phyloP scores from a whole-genome alignment of 371 early-diverging fungal species.

The Sporodiniella umbellata region DNA sequence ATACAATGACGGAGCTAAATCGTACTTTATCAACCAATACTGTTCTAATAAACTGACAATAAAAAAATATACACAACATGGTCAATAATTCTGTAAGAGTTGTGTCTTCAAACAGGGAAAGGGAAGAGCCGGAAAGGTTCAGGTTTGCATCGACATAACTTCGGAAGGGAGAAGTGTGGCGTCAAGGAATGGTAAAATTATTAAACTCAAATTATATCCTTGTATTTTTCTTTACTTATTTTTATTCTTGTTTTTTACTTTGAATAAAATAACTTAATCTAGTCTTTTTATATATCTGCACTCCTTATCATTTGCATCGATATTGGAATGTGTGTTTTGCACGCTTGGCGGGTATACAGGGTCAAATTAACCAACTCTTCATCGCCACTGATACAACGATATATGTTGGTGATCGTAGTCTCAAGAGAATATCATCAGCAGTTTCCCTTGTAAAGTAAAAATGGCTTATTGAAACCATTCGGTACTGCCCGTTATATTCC shows the following conservation, averaged over 20 bases:
- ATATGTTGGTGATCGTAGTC: background rate
- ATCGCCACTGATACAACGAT: background rate
- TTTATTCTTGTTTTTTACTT: background rate
- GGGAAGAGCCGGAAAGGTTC: no score
- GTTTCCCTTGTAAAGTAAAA: background rate
- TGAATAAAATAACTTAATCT: background rate
- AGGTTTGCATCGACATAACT: background rate
- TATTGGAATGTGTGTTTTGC: constrained; percentile 1
- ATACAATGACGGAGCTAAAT: background rate
- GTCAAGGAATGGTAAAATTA: background rate
- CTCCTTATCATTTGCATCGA: background rate
- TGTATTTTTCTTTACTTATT: background rate
- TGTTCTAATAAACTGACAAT: background rate
- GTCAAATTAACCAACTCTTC: constrained; percentile 1
- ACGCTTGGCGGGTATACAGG: constrained; percentile 4
- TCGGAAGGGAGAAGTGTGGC: background rate
- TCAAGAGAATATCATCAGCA: constrained; percentile 3
- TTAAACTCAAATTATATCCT: background rate
- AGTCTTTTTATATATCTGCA: background rate
- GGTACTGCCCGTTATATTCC: constrained; percentile 2
- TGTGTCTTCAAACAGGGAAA: no score
- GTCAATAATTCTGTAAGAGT: background rate
- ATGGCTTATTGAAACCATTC: constrained; percentile 1
- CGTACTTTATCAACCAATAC: background rate
- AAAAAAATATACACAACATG: background rate